Evolutionary conservation across 495 filamentous ascomycete genomes (phyloP).

Genomic region (Penicillium manginii): DNA sequence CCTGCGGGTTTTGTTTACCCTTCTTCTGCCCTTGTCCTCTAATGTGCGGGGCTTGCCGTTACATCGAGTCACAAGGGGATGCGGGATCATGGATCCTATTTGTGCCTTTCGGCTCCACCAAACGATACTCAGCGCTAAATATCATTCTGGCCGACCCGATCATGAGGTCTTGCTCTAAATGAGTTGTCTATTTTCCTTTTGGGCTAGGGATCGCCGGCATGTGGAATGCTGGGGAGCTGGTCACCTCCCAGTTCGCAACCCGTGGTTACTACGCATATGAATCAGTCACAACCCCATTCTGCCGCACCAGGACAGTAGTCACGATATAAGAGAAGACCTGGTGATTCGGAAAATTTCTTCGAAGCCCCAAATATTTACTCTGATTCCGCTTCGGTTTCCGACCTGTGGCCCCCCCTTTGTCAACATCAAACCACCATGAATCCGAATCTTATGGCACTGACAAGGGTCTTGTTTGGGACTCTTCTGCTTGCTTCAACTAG

Average conservation of each 20-base stretch:
- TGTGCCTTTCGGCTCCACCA: not conserved
- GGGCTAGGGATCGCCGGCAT: conserved; percentile 22
- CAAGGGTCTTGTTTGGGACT: conserved; percentile 13
- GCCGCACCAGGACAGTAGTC: not conserved
- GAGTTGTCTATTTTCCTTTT: conserved; percentile 12
- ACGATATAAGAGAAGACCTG: not conserved
- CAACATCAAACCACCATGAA: conserved; percentile 3
- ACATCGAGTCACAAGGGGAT: conserved; percentile 26
- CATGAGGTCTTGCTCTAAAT: conserved; percentile 22
- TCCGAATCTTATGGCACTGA: not conserved
- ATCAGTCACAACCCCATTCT: conserved; percentile 8
- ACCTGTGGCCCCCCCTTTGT: not conserved
- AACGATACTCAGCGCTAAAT: not conserved
- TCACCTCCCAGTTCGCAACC: conserved; percentile 14
- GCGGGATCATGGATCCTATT: not conserved
- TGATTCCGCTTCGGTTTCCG: not conserved
- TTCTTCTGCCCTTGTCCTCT: not conserved
- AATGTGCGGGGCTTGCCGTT: conserved; percentile 22
- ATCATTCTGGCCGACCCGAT: conserved; percentile 8
- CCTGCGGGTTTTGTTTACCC: not conserved
- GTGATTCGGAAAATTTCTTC: not conserved
- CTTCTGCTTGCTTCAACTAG: conserved; percentile 19
- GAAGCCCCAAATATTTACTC: not conserved
- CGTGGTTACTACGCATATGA: conserved; percentile 4
- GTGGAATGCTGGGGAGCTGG: conserved; percentile 26